A percentile compares a stretch with the other conserved stretches of the same genome.
Conservation (phyloP, 257 asterid genomes). For the Solanum lycopersicoides region DNA sequence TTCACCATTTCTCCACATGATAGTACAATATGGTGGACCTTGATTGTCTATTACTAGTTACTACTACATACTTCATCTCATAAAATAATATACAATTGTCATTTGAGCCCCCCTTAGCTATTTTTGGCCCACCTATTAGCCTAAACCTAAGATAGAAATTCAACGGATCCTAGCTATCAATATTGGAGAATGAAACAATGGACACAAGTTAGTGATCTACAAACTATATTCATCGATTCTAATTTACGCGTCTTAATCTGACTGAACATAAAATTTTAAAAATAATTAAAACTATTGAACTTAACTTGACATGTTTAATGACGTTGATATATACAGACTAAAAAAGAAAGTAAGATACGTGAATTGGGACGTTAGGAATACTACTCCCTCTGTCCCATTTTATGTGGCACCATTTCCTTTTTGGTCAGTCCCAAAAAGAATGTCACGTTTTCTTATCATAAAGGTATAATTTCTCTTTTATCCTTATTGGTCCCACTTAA, state of each 20-base stretch:
- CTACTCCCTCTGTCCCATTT: no score
- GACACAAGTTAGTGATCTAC: not conserved
- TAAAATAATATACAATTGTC: not conserved
- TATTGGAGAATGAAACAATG: not conserved
- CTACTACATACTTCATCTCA: not conserved
- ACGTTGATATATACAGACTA: not conserved
- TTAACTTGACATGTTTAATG: not conserved
- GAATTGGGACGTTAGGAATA: not conserved
- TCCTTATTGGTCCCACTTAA: no score
- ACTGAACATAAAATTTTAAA: rapidly evolving
- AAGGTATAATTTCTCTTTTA: no score
- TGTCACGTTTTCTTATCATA: no score
- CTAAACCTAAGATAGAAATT: not conserved
- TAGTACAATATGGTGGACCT: not conserved
- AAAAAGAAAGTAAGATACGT: not conserved
- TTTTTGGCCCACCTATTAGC: not conserved
- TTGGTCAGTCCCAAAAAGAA: no score
- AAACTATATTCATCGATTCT: not conserved
- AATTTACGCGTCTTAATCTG: not conserved
- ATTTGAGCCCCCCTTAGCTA: not conserved
- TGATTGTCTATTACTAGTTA: not conserved
- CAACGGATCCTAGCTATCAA: not conserved
- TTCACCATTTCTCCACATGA: not conserved
- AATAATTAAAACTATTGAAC: rapidly evolving
- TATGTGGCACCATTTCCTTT: no score